Conservation (phyloP, 148 eudicot species). For the Cornus controversa region DNA sequence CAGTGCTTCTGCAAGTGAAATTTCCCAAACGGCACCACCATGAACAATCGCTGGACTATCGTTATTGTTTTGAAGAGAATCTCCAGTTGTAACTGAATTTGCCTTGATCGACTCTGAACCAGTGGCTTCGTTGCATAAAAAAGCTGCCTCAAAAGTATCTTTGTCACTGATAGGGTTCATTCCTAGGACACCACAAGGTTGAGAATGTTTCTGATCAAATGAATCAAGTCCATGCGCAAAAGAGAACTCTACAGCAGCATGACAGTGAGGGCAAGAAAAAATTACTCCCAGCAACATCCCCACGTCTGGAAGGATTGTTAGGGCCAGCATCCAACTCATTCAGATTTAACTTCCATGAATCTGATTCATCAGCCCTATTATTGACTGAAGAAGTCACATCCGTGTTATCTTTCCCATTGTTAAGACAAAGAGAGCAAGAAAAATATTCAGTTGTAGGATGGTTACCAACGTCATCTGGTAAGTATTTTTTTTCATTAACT, state of each 20-base stretch:
- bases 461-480: no score
- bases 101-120: background rate
- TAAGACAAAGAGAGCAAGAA: no score
- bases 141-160: constrained; percentile 8
- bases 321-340: no score
- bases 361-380: no score
- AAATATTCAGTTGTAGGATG: no score
- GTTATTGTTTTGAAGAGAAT: background rate
- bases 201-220: background rate
- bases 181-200: background rate
- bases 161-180: background rate
- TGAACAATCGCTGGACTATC: constrained; percentile 6
- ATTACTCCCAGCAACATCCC: no score
- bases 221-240: background rate
- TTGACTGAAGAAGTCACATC: no score
- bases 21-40: constrained; percentile 87
- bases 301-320: no score
- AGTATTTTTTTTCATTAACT: no score
- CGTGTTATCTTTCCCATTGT: no score
- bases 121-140: background rate
- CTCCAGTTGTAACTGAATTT: constrained; percentile 20
- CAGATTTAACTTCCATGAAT: no score
- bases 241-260: background rate
- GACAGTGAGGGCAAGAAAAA: no score
- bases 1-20: constrained; percentile 62